Conservation (phyloP, 1,139 yeast species). For the Suhomyces coccinellae region DNA sequence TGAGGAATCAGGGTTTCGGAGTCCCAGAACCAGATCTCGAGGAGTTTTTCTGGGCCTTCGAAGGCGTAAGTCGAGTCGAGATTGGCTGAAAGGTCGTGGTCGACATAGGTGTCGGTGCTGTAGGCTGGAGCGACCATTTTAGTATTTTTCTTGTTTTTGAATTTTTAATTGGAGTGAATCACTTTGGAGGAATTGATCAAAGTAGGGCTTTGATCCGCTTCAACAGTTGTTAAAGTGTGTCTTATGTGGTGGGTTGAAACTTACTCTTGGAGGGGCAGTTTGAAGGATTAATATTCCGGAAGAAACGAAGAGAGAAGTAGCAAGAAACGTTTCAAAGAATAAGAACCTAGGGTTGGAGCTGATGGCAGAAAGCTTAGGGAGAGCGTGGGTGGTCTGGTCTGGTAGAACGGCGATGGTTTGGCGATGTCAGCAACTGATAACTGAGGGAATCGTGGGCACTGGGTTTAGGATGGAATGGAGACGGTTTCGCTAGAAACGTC, state of each 20-base stretch:
- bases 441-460: constrained; percentile 14
- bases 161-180: background rate
- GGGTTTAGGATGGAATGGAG: constrained; percentile 2
- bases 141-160: background rate
- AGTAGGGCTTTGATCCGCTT: background rate
- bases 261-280: constrained; percentile 35
- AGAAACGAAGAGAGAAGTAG: constrained; percentile 53
- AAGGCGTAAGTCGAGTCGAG: constrained; percentile 89
- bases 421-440: constrained; percentile 18
- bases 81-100: constrained; percentile 74
- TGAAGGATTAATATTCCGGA: constrained; percentile 19
- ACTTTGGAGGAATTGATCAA: background rate
- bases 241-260: constrained; percentile 42
- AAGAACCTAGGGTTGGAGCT: constrained; percentile 10
- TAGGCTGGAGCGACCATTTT: constrained; percentile 48
- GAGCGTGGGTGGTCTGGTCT: background rate
- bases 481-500: constrained; percentile 12
- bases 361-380: background rate
- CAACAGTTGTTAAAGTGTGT: constrained; percentile 11
- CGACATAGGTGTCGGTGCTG: constrained; percentile 56
- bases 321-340: constrained; percentile 49
- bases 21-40: constrained; percentile 84
- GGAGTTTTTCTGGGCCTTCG: constrained; percentile 94
- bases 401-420: background rate
- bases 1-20: constrained; percentile 39